Conservation (phyloP, 208 protist species). For the Leishmania braziliensis region DNA sequence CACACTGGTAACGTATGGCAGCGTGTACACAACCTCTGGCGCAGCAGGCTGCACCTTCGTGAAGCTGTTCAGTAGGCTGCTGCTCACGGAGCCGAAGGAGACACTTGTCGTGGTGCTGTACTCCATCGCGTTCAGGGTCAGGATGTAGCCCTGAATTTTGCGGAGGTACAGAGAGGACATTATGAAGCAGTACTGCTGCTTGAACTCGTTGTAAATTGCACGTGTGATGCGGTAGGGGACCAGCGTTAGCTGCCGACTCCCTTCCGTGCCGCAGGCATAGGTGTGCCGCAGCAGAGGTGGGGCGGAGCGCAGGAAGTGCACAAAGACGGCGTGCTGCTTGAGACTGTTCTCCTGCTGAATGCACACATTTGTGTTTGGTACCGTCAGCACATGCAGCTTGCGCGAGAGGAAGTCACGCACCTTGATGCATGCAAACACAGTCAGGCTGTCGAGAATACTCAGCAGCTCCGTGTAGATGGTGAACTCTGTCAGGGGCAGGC, state of each 20-base stretch:
- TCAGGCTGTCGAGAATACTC: slow-evolving; percentile 64
- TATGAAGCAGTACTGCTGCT: slow-evolving; percentile 68
- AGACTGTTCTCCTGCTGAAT: slow-evolving; percentile 86
- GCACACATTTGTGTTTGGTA: slow-evolving; percentile 80
- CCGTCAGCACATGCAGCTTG: slow-evolving; percentile 63
- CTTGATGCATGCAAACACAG: slow-evolving; percentile 79
- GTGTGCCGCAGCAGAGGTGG: slow-evolving; percentile 57
- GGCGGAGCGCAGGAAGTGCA: slow-evolving; percentile 70
- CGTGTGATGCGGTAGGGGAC: slow-evolving; percentile 70
- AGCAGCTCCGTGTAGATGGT: slow-evolving; percentile 63
- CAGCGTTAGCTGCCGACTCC: slow-evolving; percentile 28
- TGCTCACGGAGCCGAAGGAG: slow-evolving; percentile 17
- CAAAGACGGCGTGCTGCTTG: slow-evolving; percentile 65
- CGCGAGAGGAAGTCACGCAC: slow-evolving; percentile 69
- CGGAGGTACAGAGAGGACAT: slow-evolving; percentile 76
- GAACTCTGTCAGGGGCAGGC: slow-evolving; percentile 48
- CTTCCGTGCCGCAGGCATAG: slow-evolving; percentile 26
- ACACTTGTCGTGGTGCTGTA: slow-evolving; percentile 35
- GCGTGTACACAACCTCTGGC: slow-evolving; percentile 38
- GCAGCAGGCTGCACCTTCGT: slow-evolving; percentile 18
- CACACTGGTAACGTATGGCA: slow-evolving; percentile 58
- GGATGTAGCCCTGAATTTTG: slow-evolving; percentile 75
- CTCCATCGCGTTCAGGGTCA: slow-evolving; percentile 79
- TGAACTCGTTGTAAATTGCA: slow-evolving; percentile 77
- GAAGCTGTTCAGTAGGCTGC: slow-evolving; percentile 22